Evolutionary conservation across 2,329 filamentous ascomycete species (phyloP).

Genomic region (Beauveria rudraprayagi): DNA sequence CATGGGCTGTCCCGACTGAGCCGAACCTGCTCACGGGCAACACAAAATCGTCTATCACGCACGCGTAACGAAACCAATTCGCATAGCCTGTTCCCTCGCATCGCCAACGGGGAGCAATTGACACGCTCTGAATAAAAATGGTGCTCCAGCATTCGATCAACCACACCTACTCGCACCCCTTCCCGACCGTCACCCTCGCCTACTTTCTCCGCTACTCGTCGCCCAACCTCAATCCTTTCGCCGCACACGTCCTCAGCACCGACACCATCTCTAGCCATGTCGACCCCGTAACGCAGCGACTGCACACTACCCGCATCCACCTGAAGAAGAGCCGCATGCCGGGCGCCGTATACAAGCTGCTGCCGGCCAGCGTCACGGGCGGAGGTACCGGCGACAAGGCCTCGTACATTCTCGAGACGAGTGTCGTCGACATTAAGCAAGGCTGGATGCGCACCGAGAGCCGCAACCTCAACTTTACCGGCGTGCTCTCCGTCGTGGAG

Average conservation of each 20-base stretch:
- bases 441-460: slow-evolving; percentile 80
- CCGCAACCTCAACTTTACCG: slow-evolving; percentile 73
- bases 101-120: slow-evolving; percentile 12
- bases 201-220: slow-evolving; percentile 83
- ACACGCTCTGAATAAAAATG: slow-evolving; percentile 37
- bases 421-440: slow-evolving; percentile 68
- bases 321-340: slow-evolving; percentile 76
- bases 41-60: neutral
- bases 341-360: slow-evolving; percentile 63
- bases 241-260: slow-evolving; percentile 72
- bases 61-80: neutral
- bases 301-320: slow-evolving; percentile 73
- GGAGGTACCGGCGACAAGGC: slow-evolving; percentile 59
- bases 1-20: slow-evolving; percentile 18
- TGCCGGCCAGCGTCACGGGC: slow-evolving; percentile 62
- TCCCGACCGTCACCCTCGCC: slow-evolving; percentile 77
- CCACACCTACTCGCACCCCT: slow-evolving; percentile 71
- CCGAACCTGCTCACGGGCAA: slow-evolving; percentile 17
- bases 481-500: slow-evolving; percentile 71
- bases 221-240: slow-evolving; percentile 65
- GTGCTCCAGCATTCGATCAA: slow-evolving; percentile 57
- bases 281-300: slow-evolving; percentile 63
- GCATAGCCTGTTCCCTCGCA: neutral
- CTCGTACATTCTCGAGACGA: slow-evolving; percentile 73
- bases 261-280: slow-evolving; percentile 71